Base-by-base conservation (phyloP, 495 filamentous ascomycete genomes). In the Neurospora hispaniola region DNA sequence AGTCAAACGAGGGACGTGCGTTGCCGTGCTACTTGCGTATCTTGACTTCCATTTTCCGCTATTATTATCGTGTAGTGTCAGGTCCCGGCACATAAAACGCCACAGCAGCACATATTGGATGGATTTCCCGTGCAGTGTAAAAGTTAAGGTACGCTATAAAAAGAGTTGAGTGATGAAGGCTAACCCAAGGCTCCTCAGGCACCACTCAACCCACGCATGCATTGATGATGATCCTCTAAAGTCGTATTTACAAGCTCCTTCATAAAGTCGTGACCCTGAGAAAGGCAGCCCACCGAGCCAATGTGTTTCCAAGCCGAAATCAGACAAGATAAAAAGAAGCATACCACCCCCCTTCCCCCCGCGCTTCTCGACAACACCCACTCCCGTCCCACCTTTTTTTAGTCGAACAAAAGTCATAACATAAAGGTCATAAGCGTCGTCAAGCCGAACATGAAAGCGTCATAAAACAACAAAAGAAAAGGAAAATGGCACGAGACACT, bases 261-360 rank as follows among this genome's bases (percentile, higher is more conserved):
- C 31, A 66, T 71, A 42, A 71, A 48, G 23, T 62, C 54, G 54
- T 43, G 9, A 18, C 39, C 71, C 27, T 20, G 59, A 70, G 42
- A 75, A 72, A 69, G 72, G 75, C 75, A 79, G 35, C 54, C 27
- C 54, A 66, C 54, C 54, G 54, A 66, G 54, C 54, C 54, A 66
- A 66, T 66, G 14, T 66, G 79, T 81, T 82, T 80, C 78, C 75
- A 78, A 76, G 75, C 73, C 80, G 75, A 82, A 79, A 76, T 81
- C 75, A 80, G 76, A 80, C 81, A 81, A 81, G 81, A 78, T 78
- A 74, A 76, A 78, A 76, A 77, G 73, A 80, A 79, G 79, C 78
- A 78, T 71, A 48, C 69, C 73, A 71, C 59, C 48, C 70, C 74
- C 73, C 27, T 4, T 5, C 4, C 35, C 35, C 35, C 5, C 4